phyloP scores from a whole-genome alignment of 2,329 filamentous ascomycete genomes.

The Cordyceps sp. region DNA sequence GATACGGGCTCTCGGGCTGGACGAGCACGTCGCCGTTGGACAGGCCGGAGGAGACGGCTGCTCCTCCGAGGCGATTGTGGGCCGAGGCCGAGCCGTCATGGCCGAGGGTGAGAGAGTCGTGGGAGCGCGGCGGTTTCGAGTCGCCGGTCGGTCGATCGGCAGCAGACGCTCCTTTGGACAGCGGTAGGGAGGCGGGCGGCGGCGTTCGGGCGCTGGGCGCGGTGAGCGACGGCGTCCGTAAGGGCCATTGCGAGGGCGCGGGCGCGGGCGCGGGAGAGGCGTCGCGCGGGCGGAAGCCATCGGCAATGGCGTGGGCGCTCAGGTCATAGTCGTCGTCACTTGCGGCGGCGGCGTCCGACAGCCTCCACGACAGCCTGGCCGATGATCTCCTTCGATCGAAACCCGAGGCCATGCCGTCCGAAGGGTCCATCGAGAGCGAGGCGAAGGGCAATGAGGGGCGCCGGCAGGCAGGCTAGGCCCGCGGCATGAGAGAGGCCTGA shows the following conservation, averaged over 20 bases:
- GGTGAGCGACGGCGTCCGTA: no score
- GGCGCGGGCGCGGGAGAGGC: no score
- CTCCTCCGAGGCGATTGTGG: no score
- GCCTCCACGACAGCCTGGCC: conserved; percentile 21
- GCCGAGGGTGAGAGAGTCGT: conserved; percentile 33
- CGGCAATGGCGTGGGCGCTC: conserved; percentile 32
- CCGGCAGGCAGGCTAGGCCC: background rate
- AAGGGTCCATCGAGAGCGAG: conserved; percentile 24
- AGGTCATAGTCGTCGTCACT: conserved; percentile 29
- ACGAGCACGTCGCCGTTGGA: conserved; percentile 19
- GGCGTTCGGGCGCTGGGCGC: conserved; percentile 6
- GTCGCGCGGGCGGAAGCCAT: conserved; percentile 16
- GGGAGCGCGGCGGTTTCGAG: conserved; percentile 30
- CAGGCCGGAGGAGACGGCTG: background rate
- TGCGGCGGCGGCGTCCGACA: conserved; percentile 12
- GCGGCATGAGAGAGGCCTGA: background rate
- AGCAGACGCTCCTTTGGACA: conserved; percentile 8
- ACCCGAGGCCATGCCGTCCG: conserved; percentile 19
- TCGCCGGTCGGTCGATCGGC: conserved; percentile 27
- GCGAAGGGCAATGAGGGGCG: no score
- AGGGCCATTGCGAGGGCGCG: no score
- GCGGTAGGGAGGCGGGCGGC: conserved; percentile 4
- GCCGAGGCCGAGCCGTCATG: conserved; percentile 27
- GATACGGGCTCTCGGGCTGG: conserved; percentile 45
- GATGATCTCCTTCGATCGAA: conserved; percentile 26